Evolutionary conservation across 2,329 filamentous ascomycete genomes (phyloP).

Genomic region (Ophiocordyceps camponoti-saundersi): DNA sequence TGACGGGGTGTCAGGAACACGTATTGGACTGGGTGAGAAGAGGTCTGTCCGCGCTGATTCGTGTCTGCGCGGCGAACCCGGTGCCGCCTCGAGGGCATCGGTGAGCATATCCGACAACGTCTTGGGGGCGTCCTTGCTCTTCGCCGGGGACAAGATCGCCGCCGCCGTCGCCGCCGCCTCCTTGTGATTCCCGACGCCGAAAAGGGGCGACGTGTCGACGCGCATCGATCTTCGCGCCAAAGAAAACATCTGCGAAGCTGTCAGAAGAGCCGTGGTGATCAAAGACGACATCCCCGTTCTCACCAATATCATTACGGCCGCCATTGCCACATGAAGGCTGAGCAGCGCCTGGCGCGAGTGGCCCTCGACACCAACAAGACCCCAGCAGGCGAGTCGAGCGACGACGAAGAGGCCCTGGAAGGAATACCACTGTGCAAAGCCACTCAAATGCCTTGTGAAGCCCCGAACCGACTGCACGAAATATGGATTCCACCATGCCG

Average conservation of each 20-base stretch:
- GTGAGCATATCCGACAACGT: conserved; percentile 24
- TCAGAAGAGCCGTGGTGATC: conserved; percentile 5
- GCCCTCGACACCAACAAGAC: conserved; percentile 19
- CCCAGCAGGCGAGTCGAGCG: conserved; percentile 33
- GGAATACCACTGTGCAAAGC: conserved; percentile 47
- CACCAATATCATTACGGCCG: conserved; percentile 35
- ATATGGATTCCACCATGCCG: conserved; percentile 53
- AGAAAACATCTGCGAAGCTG: conserved; percentile 21
- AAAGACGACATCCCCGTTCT: conserved; percentile 10
- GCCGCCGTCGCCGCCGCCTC: conserved; percentile 9
- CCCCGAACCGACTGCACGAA: conserved; percentile 43
- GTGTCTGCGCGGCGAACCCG: conserved; percentile 2
- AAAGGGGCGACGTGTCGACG: conserved; percentile 41
- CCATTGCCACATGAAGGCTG: conserved; percentile 37
- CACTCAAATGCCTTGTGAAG: conserved; percentile 40
- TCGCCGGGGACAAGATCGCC: conserved; percentile 7
- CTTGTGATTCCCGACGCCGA: conserved; percentile 11
- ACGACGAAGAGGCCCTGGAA: conserved; percentile 44
- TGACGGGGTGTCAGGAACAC: too few relatives aligned
- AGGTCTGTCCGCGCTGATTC: background rate
- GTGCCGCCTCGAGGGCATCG: conserved; percentile 14
- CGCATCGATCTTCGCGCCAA: conserved; percentile 28
- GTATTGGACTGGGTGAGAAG: background rate
- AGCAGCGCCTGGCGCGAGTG: conserved; percentile 23
- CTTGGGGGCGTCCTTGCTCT: conserved; percentile 13